Percentiles rank a stretch among this genome's conserved stretches.
phyloP scores from a whole-genome alignment of 2,329 filamentous ascomycete species.

The Penicillium sp. region DNA sequence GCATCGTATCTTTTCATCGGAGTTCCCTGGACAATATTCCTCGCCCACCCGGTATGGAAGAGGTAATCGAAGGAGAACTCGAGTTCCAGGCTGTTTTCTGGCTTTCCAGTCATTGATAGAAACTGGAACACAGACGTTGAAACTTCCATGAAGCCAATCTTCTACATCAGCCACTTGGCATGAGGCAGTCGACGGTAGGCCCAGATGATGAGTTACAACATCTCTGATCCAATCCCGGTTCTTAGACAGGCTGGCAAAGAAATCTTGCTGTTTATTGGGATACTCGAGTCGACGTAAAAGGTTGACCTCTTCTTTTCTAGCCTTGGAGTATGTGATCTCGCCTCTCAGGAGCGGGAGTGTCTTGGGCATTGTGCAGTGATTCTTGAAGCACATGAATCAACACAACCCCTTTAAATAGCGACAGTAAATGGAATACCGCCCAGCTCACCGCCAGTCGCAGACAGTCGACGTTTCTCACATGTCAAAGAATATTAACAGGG shows the following conservation, averaged over 20 bases:
- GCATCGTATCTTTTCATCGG: constrained; percentile 42
- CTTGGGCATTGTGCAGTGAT: constrained; percentile 6
- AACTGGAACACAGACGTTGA: constrained; percentile 25
- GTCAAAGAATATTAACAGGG: no score
- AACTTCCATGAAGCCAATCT: constrained; percentile 20
- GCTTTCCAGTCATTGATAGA: constrained; percentile 1
- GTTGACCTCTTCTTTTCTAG: constrained; percentile 18
- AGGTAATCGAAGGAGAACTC: constrained; percentile 21
- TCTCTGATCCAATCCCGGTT: constrained; percentile 21
- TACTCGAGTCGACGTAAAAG: constrained; percentile 22
- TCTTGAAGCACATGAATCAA: no score
- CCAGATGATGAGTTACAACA: constrained; percentile 27
- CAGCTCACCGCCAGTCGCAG: no score
- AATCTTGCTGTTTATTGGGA: constrained; percentile 14
- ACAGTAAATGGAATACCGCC: no score
- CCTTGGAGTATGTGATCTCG: constrained; percentile 21
- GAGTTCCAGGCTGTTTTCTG: constrained; percentile 14
- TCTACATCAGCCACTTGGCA: constrained; percentile 15
- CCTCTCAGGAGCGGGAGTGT: constrained; percentile 12
- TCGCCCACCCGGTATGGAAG: constrained; percentile 36
- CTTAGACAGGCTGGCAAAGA: constrained; percentile 17
- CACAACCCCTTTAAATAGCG: no score
- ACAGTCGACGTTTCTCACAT: no score
- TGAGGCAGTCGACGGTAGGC: constrained; percentile 7
- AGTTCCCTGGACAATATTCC: constrained; percentile 33